Base-by-base conservation (phyloP, 345 rosid genomes). In the Bruguiera gymnorhiza region DNA sequence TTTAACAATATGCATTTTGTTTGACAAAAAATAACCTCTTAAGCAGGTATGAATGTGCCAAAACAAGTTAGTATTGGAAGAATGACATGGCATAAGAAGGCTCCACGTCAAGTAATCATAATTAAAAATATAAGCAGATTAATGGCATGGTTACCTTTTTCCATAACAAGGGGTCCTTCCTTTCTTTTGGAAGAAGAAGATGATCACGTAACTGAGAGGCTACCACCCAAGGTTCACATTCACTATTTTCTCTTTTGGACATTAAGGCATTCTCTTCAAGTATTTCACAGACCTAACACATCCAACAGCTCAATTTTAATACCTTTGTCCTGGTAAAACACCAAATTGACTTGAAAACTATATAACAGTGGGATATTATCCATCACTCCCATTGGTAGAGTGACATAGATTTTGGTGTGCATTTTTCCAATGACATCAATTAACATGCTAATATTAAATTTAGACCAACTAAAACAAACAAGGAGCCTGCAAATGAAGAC, bases 261-360 rank as follows among this genome's bases (percentile, higher is more conserved):
- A 71, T 67, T 72, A 88, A 70, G 63, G 96, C 98, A 83, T 74
- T 91, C 76, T 94, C 98, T 83, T 94, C 97, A 63, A 91, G 95
- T 62, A 83, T 85, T 76, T 89, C 89, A 65, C 98, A 91, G 13
- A 91, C 89, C 98, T 91, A 75, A 72, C 46, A 68, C 64, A 63
- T 23, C 26, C 26, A 66, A 31, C 20, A 60, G 57, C n/a, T 50
- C 18, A 46, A 59, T 60, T 26, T 27, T 21, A 27, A 56, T 56
- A 9, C 2, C 29, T 56, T 54, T 56, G 1, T 56, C 15, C 30
- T 10, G 50, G 19, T 13, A 43, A 43, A 43, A 13, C 50, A 2
- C 5, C 50, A 43, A 43, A 39, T 9, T 39, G 48, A 39, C 3
- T 10, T 39, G 2, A 61, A 4, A 60, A 16, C 29, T 55, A 62